Evolutionary conservation across 2,329 filamentous ascomycete genomes (phyloP), one percentile per base, ranked within the genome.

Genomic region (Fusarium sp.): DNA sequence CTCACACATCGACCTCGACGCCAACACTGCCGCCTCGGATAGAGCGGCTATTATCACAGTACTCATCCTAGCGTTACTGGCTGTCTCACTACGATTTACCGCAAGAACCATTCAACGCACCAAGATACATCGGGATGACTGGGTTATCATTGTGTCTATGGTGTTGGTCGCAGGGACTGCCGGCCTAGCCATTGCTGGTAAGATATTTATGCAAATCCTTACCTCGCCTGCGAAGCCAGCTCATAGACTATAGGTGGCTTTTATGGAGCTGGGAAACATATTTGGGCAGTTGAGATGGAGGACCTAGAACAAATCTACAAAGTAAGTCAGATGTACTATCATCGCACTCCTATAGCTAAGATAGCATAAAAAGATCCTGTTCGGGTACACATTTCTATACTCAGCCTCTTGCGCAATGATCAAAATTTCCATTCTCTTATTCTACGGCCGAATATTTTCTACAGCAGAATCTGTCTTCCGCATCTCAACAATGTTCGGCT

Each of bases 371-470:
- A 10, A 67, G 63, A 44, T 63, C 10, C 29, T 67, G 3, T 63
- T 59, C 3, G 44, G 34, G 6, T 67, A 63, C 18, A 67, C 54
- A 2, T 67, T 53, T n/a, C 34, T 67, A 8, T 67, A 63, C 49
- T 40, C 45, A 2, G 54, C 59, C 2, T 56, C 54, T 3, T 63
- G 54, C 22, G 49, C 54, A 3, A 24, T 47, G 3, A 63, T 55
- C 7, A 70, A 70, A 32, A 64, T 67, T 6, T 66, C 66, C 8
- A 67, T 70, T 8, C 63, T 70, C 20, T 22, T 70, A 20, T 70
- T 70, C 44, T 70, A 70, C 52, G 3, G 27, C 10, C 63, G 63
- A 6, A 52, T 70, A 8, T 70, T 70, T 27, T 47, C 38, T 16
- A 52, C 43, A 5, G 44, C 22, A 2, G 50, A 47, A 18, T 16